Evolutionary conservation across 176 grass and related monocot genomes (phyloP).

Genomic region (Carex pumila): DNA sequence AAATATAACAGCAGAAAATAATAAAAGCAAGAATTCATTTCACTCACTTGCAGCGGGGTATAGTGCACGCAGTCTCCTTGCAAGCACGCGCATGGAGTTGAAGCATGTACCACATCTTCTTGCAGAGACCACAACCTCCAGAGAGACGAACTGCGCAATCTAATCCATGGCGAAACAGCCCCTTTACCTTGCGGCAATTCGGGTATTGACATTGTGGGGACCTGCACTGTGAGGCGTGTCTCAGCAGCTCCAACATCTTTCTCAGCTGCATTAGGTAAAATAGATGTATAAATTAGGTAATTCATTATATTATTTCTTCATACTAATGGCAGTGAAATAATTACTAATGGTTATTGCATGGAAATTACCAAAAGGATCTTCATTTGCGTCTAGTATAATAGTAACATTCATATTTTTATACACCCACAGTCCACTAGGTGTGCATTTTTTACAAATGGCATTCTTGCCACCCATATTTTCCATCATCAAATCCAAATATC

Average conservation of each 20-base stretch:
- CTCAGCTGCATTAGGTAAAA: conserved; percentile 60
- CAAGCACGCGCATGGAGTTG: conserved; percentile 92
- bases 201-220: conserved; percentile 40
- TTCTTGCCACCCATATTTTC: neutral
- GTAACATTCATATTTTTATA: neutral
- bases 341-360: conserved; percentile 9
- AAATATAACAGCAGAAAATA: neutral
- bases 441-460: neutral
- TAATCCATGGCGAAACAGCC: conserved; percentile 44
- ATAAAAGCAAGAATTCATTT: neutral
- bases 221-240: conserved; percentile 77
- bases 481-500: neutral
- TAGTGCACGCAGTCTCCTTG: conserved; percentile 78
- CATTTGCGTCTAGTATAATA: neutral
- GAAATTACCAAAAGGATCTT: neutral
- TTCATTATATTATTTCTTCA: conserved; percentile 7
- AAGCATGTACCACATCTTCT: conserved; percentile 53
- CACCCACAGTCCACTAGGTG: neutral
- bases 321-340: neutral
- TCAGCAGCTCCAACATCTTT: conserved; percentile 68
- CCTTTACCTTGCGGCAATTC: conserved; percentile 46
- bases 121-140: conserved; percentile 44
- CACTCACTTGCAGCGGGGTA: conserved; percentile 97
- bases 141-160: conserved; percentile 33
- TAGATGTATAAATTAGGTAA: neutral